These are phyloP conservation scores for Cutaneotrichosporon cavernicola DNA, from an alignment of 1,284 basidiomycete species.

Conservation along the genomic window DNA sequence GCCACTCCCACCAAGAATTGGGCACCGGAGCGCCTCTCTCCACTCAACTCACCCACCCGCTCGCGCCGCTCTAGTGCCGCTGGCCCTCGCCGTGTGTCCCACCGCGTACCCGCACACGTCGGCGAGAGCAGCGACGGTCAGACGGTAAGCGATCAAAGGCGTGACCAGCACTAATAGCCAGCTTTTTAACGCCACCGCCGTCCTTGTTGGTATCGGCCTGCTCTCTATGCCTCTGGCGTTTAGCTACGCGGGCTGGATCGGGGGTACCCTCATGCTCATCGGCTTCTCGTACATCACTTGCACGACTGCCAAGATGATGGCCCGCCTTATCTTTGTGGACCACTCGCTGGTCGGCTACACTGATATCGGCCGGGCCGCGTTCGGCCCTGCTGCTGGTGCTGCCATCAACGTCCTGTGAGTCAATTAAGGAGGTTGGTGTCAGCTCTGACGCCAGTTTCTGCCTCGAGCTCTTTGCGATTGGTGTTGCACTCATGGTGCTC, in stretches of 20 bases:
- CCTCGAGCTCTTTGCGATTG: conserved; percentile 70
- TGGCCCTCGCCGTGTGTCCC: conserved; percentile 3
- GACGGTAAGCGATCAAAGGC: conserved; percentile 59
- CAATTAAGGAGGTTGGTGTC: not conserved
- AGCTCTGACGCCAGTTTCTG: conserved; percentile 60
- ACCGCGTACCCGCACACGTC: not conserved
- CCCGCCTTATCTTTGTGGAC: conserved; percentile 69
- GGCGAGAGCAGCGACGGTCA: conserved; percentile 76
- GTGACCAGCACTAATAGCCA: conserved; percentile 41
- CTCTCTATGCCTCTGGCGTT: conserved; percentile 85
- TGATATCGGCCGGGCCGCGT: conserved; percentile 83
- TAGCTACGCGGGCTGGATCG: conserved; percentile 80
- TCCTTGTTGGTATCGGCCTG: conserved; percentile 83
- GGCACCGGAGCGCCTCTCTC: conserved; percentile 14
- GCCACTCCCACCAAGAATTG: not conserved
- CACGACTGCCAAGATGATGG: conserved; percentile 83
- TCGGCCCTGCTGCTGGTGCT: conserved; percentile 66
- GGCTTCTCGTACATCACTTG: conserved; percentile 78
- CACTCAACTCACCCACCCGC: conserved; percentile 1
- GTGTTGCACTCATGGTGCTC: conserved; percentile 76
- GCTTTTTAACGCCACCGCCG: conserved; percentile 88
- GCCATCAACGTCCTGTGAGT: conserved; percentile 47
- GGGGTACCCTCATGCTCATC: conserved; percentile 70
- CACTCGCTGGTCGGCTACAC: conserved; percentile 74
- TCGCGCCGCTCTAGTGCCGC: conserved; percentile 8